Evolutionary conservation across 768 basidiomycete genomes (phyloP), one percentile per base, ranked within the genome.

Genomic region (Phylloporus arenicola): DNA sequence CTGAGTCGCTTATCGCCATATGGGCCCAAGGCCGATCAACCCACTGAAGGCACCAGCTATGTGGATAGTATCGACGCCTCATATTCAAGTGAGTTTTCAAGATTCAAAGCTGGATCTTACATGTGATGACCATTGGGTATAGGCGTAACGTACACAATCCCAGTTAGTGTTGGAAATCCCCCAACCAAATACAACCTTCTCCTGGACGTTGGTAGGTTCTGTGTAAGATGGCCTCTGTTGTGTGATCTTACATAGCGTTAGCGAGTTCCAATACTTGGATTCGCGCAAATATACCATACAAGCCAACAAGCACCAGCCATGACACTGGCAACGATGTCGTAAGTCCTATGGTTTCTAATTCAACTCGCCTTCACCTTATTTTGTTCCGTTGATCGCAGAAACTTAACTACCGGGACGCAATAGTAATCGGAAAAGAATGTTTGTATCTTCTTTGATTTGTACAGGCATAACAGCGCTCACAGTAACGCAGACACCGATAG

Each of bases 221-320:
- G 22, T 27, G 19, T 8, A 19, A 43, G 13, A 14, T 29, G 3
- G 17, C 9, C 22, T 42, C 12, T n/a, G 19, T 22, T 4, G 6
- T 4, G 14, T 42, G 35, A 30, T 35, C 49, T 11, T 42, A 50
- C 34, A n/a, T 38, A 27, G 7, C 11, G 30, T 11, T 40, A 68
- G 77, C 65, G 56, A 74, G 69, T 68, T 77, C 68, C 39, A 78
- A 79, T 63, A 80, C 77, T 16, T 83, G 80, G 81, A 59, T 82
- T 31, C 80, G 81, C 37, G 82, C 81, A 3, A 67, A 60, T 52
- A 71, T 68, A 54, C 47, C 64, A 34, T 84, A 78, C 64, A 67
- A 59, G 3, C 70, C 65, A 19, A 79, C 80, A 1, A 68, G 61
- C 42, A 74, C 80, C 3, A 75, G 75, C 61, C 67, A 70, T 50